These are phyloP conservation scores for Fusarium illudens DNA, from an alignment of 2,329 filamentous ascomycete genomes.

Conservation along the genomic window DNA sequence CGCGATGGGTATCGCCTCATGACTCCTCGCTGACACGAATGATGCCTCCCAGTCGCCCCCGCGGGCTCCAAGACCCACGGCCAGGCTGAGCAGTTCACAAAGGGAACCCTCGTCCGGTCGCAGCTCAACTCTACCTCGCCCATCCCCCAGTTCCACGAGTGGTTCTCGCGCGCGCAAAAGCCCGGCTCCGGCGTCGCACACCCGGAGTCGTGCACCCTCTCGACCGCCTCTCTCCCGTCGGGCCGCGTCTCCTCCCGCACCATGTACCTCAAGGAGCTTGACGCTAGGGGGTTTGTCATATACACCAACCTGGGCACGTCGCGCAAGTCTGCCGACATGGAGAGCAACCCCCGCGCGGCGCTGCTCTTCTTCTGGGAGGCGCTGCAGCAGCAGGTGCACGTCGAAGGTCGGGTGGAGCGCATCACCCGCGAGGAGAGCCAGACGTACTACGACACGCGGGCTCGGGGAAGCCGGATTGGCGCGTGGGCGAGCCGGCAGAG, in stretches of 20 bases:
- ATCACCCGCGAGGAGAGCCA: conserved; percentile 76
- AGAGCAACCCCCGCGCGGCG: conserved; percentile 77
- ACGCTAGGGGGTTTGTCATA: conserved; percentile 82
- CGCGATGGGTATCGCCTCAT: not conserved
- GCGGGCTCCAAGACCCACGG: conserved; percentile 63
- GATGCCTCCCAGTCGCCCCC: conserved; percentile 63
- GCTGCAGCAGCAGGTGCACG: conserved; percentile 86
- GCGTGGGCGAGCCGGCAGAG: conserved; percentile 96
- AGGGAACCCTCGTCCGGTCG: conserved; percentile 64
- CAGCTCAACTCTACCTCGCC: conserved; percentile 72
- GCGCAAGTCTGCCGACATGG: conserved; percentile 72
- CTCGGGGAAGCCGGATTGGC: conserved; percentile 83
- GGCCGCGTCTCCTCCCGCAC: conserved; percentile 85
- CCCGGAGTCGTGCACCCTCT: conserved; percentile 88
- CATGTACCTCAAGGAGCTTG: conserved; percentile 96
- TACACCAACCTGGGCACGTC: conserved; percentile 93
- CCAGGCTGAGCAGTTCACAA: conserved; percentile 80
- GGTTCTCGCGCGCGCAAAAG: conserved; percentile 80
- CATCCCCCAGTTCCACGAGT: conserved; percentile 84
- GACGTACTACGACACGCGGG: conserved; percentile 71
- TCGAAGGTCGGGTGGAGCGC: conserved; percentile 80
- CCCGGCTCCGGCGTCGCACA: conserved; percentile 66
- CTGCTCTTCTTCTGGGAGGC: conserved; percentile 92
- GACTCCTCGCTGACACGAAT: conserved; percentile 7
- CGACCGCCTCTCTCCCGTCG: conserved; percentile 83